phyloP scores from a whole-genome alignment of 208 protist genomes.

The Wallacemonas sp. region DNA sequence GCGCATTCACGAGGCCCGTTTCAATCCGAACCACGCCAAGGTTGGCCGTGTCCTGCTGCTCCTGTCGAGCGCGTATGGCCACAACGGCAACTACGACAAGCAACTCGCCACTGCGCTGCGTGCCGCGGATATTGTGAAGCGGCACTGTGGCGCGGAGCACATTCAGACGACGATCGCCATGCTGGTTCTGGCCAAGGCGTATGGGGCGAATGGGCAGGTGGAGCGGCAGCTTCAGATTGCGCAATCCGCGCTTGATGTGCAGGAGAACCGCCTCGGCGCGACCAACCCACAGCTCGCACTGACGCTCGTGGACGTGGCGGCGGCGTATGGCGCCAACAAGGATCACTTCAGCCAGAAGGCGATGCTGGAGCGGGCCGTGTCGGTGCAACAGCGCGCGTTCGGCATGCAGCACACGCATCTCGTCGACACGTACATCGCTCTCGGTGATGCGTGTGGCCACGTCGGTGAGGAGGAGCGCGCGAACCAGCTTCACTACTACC shows the following conservation, averaged over 20 bases:
- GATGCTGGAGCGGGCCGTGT: conserved; percentile 71
- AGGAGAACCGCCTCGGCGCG: conserved; percentile 67
- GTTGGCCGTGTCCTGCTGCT: conserved; percentile 79
- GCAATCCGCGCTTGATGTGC: conserved; percentile 65
- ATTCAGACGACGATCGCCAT: conserved; percentile 77
- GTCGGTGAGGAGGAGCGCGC: conserved; percentile 51
- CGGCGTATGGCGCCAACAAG: conserved; percentile 59
- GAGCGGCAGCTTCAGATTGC: conserved; percentile 62
- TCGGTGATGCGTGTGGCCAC: conserved; percentile 68
- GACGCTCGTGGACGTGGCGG: conserved; percentile 71
- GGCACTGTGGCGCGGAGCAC: conserved; percentile 80
- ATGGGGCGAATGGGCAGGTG: conserved; percentile 57
- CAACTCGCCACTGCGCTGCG: conserved; percentile 65
- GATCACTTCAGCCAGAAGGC: conserved; percentile 73
- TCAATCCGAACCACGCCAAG: conserved; percentile 73
- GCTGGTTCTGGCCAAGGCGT: conserved; percentile 65
- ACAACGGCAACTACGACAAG: conserved; percentile 56
- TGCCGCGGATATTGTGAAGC: conserved; percentile 69
- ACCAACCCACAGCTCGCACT: conserved; percentile 81
- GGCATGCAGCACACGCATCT: conserved; percentile 75
- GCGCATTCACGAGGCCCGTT: conserved; percentile 64
- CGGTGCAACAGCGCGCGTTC: conserved; percentile 81
- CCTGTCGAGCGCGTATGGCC: conserved; percentile 66
- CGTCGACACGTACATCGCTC: conserved; percentile 67
- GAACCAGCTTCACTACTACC: conserved; percentile 64